Evolutionary conservation across 768 basidiomycete species (phyloP).

Genomic region (Kwoniella dendrophila): DNA sequence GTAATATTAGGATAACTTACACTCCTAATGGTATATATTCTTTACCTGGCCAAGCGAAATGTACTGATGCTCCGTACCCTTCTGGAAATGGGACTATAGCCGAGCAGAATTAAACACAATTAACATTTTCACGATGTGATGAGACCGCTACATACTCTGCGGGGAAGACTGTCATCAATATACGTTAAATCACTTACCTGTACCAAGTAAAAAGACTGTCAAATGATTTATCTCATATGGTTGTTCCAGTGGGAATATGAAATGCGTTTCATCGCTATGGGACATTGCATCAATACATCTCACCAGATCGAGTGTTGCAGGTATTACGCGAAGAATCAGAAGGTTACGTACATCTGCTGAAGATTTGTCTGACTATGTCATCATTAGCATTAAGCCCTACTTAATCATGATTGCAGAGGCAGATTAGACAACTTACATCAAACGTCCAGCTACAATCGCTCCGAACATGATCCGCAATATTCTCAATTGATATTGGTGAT

Average conservation of each 20-base stretch:
- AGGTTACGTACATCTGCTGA: conserved; percentile 52
- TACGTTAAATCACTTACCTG: conserved; percentile 40
- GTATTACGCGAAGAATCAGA: background rate
- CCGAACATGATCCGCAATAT: conserved; percentile 46
- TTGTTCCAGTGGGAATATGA: conserved; percentile 53
- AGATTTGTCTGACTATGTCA: conserved; percentile 53
- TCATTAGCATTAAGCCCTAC: background rate
- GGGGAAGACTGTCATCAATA: too few species aligned
- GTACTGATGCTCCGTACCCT: conserved; percentile 53
- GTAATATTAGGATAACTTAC: conserved; percentile 27
- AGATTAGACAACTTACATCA: conserved; percentile 54
- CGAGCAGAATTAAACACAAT: too few species aligned
- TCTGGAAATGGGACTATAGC: conserved; percentile 53
- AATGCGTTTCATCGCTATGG: conserved; percentile 53
- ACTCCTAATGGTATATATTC: conserved; percentile 52
- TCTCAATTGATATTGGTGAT: too few species aligned
- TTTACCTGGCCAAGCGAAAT: conserved; percentile 53
- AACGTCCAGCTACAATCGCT: conserved; percentile 52
- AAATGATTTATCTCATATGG: conserved; percentile 54
- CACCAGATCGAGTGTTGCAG: too few species aligned
- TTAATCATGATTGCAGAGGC: background rate
- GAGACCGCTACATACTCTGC: too few species aligned
- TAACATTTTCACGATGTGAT: too few species aligned
- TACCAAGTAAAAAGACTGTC: conserved; percentile 54
- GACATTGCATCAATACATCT: background rate